phyloP scores from a whole-genome alignment of 192 early-diverging fungal genomes.

The Podila minutissima region DNA sequence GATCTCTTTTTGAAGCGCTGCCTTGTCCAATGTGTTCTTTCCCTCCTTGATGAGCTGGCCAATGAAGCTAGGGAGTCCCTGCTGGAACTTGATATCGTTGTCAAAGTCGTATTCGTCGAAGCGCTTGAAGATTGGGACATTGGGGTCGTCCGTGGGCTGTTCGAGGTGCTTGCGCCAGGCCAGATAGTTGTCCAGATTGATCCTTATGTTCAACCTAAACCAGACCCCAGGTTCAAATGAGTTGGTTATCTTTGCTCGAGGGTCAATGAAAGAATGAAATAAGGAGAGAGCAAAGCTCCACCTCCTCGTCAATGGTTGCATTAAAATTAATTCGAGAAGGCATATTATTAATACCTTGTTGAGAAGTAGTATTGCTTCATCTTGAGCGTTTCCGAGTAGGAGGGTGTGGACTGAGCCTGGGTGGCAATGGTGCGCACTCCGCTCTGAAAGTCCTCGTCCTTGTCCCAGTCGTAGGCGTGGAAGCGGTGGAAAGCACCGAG shows the following conservation, averaged over 20 bases:
- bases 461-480: conserved; percentile 42
- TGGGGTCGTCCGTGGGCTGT: conserved; percentile 27
- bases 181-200: conserved; percentile 56
- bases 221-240: background rate
- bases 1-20: conserved; percentile 54
- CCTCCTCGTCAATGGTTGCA: background rate
- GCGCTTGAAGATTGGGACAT: conserved; percentile 48
- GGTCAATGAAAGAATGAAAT: no score
- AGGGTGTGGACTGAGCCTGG: conserved; percentile 12
- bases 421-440: conserved; percentile 33
- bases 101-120: conserved; percentile 61
- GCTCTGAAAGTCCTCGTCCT: conserved; percentile 38
- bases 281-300: background rate
- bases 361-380: conserved; percentile 54
- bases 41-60: conserved; percentile 48
- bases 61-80: conserved; percentile 55
- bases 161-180: conserved; percentile 51
- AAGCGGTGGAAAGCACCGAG: conserved; percentile 46
- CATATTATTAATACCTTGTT: conserved; percentile 25
- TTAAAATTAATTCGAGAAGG: background rate
- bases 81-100: conserved; percentile 52
- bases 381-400: conserved; percentile 39
- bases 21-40: conserved; percentile 53
- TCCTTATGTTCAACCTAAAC: conserved; percentile 38
- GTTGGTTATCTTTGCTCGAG: background rate